Evolutionary conservation across 2,329 filamentous ascomycete genomes (phyloP), one percentile per base, ranked within the genome.

Genomic region (Pezicula radicicola): DNA sequence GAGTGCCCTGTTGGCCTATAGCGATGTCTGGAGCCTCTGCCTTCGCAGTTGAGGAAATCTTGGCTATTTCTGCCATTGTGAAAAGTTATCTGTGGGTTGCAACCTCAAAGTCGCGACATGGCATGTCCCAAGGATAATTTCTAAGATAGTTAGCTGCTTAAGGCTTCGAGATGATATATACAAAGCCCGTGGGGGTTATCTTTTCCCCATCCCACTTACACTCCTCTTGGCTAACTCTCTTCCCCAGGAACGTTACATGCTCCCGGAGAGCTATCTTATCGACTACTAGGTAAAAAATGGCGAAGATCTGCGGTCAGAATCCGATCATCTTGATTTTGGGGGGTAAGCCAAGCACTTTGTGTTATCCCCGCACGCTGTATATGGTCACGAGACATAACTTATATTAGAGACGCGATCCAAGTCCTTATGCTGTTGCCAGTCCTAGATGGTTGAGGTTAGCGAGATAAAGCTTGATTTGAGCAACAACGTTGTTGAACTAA

Each of bases 161-260:
- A 44, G 13, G 3, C 6, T 4, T 21, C 18, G 8, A n/a, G 21
- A 18, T 44, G n/a, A 47, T 16, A 28, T 19, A 43, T 39, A 27
- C 19, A 25, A 10, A 5, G 12, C 21, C 42, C 12, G n/a, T 28
- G 42, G n/a, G 19, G n/a, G 18, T 45, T 25, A 44, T 44, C 15
- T 28, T 27, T 27, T 27, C 42, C 25, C 19, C 27, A 45, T 45
- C 42, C 42, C 42, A 45, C 42, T 45, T 45, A 28, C 27, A 35
- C 25, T 15, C 13, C 21, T 33, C 30, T 33, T 33, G 30, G 8
- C 39, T 40, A 15, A 18, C 28, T 18, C 39, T 25, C 41, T 42
- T 37, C 30, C 39, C 44, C 44, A 48, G 52, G 48, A 54, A 54
- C 52, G 52, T 54, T 54, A 54, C 48, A 54, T 54, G 39, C 30